Evolutionary conservation across 306 rosid genomes (phyloP), one percentile per base, ranked within the genome.

Genomic region (Datisca glomerata): DNA sequence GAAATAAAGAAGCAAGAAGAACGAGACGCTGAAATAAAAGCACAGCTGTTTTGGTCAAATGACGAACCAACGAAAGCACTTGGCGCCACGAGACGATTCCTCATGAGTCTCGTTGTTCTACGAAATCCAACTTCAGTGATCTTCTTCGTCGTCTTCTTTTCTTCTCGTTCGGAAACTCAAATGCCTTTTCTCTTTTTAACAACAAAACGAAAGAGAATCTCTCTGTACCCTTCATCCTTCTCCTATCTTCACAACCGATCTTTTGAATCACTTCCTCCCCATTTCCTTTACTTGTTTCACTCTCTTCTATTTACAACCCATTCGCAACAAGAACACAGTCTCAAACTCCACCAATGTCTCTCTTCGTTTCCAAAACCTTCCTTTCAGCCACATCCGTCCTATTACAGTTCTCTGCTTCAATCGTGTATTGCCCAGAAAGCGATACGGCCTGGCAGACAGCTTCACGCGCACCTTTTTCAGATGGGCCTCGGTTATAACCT

Each of bases 401-500:
- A 45, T 38, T 70, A 64, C 41, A 51, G 64, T 23, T 56, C 73
- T 45, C 68, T 68, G 35, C 74, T 78, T 41, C 73, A 71, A 41
- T 74, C 76, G 12, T 81, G 93, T 10, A 45, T 78, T 6, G 38
- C 49, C 8, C 54, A 60, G 13, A 78, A 81, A 49, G 81, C 57
- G 4, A 63, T 81, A 15, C 25, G 47, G 13, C 84, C 84, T 2
- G 84, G 84, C 14, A 74, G 66, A 47, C 80, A 81, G 57, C 69
- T 78, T 24, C 87, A 81, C 25, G 84, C 76, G 7, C 93, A 43
- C 4, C 24, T 81, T 2, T 78, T 10, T 32, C 93, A 68, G 31
- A 29, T 66, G 80, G 80, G 84, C 52, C 32, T 71, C 18, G 75
- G 78, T 39, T 61, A 56, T 47, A 56, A 71, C 54, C 38, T 16